Base-by-base conservation (phyloP, 345 rosid species). In the Zanthoxylum bungeanum region DNA sequence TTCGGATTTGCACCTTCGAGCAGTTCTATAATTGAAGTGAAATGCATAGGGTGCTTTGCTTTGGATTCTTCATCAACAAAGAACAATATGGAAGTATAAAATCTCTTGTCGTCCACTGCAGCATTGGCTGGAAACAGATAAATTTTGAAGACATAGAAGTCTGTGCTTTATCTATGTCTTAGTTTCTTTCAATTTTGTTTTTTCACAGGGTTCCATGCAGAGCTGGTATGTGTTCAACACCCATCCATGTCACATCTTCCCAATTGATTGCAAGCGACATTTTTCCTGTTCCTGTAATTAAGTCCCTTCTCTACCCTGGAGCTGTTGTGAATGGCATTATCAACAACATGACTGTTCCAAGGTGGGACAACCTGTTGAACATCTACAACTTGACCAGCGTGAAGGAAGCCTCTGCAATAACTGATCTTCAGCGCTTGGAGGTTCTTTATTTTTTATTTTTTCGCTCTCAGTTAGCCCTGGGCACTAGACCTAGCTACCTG, bases 381-480 rank as follows among this genome's bases (percentile, higher is more conserved):
- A 81, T 86, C 42, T 90, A 90, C 73, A 92, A 90, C 74, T 86
- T 94, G 78, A 90, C 96, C 64, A 56, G 68, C 46, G 79, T 73
- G 14, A 94, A 88, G 80, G 96, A 89, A 73, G 89, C 98, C 66
- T 71, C 96, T 34, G 87, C 97, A 3, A 77, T 85, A 7, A 78
- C 88, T 19, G 98, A 94, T 83, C 98, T 94, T 66, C 97, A 90
- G 78, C 97, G 90, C 74, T 78, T 92, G 55, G 98, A 94, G 98
- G 98, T 94, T 80, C 72, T 40, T 9, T n/a, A 27, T 39, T n/a
- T n/a, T n/a, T n/a, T n/a, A n/a, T n/a, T n/a, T n/a, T n/a, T n/a
- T n/a, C n/a, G n/a, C n/a, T n/a, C n/a, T n/a, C n/a, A n/a, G n/a
- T n/a, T n/a, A n/a, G n/a, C n/a, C n/a, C n/a, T n/a, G n/a, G n/a